phyloP scores from a whole-genome alignment of 768 basidiomycete genomes.

The Kwoniella mangroviensis region DNA sequence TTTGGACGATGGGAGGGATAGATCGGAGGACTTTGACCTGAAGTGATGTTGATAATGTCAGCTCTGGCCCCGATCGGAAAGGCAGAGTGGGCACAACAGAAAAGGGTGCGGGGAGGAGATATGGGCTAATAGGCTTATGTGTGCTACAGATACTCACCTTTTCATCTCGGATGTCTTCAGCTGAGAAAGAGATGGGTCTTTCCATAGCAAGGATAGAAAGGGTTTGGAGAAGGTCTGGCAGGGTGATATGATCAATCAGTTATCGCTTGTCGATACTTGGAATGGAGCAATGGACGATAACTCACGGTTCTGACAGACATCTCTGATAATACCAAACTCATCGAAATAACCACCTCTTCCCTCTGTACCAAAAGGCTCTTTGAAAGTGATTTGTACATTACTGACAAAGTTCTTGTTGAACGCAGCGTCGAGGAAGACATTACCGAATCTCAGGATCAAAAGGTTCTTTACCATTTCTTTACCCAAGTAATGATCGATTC shows the following conservation, averaged over 20 bases:
- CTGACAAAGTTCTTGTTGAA: slow-evolving; percentile 97
- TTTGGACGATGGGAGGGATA: slow-evolving; percentile 77
- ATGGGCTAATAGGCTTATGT: not conserved
- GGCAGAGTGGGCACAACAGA: no score
- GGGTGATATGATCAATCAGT: slow-evolving; percentile 22
- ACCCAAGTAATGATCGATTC: slow-evolving; percentile 98
- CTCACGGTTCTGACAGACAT: slow-evolving; percentile 97
- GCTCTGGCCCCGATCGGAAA: no score
- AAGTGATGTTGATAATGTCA: no score
- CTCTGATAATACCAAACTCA: slow-evolving; percentile 98
- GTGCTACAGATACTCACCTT: slow-evolving; percentile 66
- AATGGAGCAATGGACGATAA: slow-evolving; percentile 30
- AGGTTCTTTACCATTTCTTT: slow-evolving; percentile 99
- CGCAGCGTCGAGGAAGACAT: slow-evolving; percentile 80
- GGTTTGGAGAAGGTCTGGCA: slow-evolving; percentile 87
- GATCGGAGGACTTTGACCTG: slow-evolving; percentile 95
- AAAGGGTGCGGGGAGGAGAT: no score
- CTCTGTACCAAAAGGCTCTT: slow-evolving; percentile 98
- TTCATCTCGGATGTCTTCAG: slow-evolving; percentile 97
- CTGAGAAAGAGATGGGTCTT: slow-evolving; percentile 92
- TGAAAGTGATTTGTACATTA: slow-evolving; percentile 99
- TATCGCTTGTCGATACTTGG: not conserved
- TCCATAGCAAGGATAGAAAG: slow-evolving; percentile 96
- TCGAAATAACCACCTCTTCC: slow-evolving; percentile 99
- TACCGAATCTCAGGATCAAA: slow-evolving; percentile 92